Evolutionary conservation across 306 rosid genomes (phyloP).

Genomic region (Ormosia emarginata): DNA sequence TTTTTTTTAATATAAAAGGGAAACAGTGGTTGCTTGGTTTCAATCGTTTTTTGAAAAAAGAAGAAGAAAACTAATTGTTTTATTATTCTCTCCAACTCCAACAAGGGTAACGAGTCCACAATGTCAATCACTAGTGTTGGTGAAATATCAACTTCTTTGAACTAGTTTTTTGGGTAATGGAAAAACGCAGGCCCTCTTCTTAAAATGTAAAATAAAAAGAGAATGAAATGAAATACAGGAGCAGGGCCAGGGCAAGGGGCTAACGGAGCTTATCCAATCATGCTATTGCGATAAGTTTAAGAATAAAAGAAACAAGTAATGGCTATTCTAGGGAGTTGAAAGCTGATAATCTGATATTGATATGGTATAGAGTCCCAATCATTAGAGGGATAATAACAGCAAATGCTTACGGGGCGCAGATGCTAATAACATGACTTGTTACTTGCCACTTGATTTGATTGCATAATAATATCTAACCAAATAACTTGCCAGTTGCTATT

Average conservation of each 20-base stretch:
- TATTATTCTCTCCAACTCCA: not conserved
- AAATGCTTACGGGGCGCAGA: constrained; percentile 10
- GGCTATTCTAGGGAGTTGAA: not conserved
- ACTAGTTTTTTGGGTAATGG: not conserved
- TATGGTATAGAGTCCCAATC: constrained; percentile 23
- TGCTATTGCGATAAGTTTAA: not conserved
- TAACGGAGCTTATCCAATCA: too few species aligned
- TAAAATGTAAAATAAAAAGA: not conserved
- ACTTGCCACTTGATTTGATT: constrained; percentile 13
- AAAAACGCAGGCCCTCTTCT: not conserved
- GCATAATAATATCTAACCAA: not conserved
- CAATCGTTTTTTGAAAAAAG: not conserved
- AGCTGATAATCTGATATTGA: not conserved
- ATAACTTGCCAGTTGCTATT: not conserved
- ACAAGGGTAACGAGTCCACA: not conserved
- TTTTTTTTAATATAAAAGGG: not conserved
- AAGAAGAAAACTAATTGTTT: not conserved
- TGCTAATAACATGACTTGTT: constrained; percentile 21
- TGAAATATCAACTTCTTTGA: constrained; percentile 24
- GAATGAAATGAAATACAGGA: not conserved
- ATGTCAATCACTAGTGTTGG: constrained; percentile 3
- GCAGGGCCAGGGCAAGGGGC: too few species aligned
- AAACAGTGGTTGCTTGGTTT: not conserved
- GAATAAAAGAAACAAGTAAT: not conserved
- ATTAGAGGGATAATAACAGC: constrained; percentile 17